Evolutionary conservation across 2,329 filamentous ascomycete species (phyloP).

Genomic region (Mycosphaerella sp.): DNA sequence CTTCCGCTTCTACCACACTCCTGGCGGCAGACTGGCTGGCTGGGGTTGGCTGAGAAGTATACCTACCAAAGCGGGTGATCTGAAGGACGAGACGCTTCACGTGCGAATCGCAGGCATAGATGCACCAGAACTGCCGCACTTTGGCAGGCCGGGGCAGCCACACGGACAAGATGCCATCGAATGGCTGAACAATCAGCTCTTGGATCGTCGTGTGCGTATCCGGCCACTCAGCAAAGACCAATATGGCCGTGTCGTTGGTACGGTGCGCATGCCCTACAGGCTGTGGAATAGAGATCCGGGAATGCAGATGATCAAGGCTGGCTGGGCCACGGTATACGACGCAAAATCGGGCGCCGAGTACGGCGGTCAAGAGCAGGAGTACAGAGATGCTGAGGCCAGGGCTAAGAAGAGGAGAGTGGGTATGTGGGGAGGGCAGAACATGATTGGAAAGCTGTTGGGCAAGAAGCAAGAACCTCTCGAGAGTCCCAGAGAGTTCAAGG

Average conservation of each 20-base stretch:
- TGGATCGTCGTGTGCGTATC: conserved; percentile 68
- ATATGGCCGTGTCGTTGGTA: conserved; percentile 84
- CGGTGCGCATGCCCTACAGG: conserved; percentile 51
- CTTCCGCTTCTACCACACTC: conserved; percentile 90
- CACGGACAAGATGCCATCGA: conserved; percentile 71
- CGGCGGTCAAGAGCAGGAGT: conserved; percentile 58
- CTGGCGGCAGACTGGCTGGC: conserved; percentile 75
- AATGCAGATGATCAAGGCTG: conserved; percentile 77
- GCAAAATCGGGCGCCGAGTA: conserved; percentile 86
- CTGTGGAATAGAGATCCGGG: conserved; percentile 74
- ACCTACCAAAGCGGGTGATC: conserved; percentile 14
- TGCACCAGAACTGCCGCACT: conserved; percentile 88
- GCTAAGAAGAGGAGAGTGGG: conserved; percentile 39
- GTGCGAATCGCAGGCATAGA: conserved; percentile 88
- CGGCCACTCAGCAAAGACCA: conserved; percentile 81
- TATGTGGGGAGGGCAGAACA: conserved; percentile 56
- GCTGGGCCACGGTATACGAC: conserved; percentile 87
- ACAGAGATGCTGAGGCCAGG: conserved; percentile 55
- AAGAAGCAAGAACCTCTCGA: conserved; percentile 57
- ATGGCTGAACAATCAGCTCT: conserved; percentile 70
- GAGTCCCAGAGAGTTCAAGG: conserved; percentile 85
- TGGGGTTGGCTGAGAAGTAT: conserved; percentile 56
- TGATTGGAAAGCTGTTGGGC: conserved; percentile 40
- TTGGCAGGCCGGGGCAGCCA: conserved; percentile 81
- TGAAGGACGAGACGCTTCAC: conserved; percentile 57